phyloP scores from a whole-genome alignment of 2,329 filamentous ascomycete species.

The Fonsecaea nubica region DNA sequence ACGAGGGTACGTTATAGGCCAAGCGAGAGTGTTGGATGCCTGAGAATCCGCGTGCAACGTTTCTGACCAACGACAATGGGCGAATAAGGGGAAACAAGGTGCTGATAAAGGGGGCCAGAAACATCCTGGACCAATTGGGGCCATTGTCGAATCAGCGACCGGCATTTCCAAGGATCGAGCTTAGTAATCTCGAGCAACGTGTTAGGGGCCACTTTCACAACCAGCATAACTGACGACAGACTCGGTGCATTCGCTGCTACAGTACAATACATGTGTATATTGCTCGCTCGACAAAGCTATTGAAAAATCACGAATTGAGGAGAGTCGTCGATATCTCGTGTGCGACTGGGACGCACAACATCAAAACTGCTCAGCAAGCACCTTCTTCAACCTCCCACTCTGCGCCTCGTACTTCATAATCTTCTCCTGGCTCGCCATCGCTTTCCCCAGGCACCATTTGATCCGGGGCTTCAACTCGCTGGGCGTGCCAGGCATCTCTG shows the following conservation, averaged over 20 bases:
- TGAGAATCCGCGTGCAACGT: background rate
- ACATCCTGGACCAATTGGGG: background rate
- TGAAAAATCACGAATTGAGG: background rate
- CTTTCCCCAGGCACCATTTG: constrained; percentile 74
- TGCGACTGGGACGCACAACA: background rate
- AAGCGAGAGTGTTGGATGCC: background rate
- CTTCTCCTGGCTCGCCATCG: constrained; percentile 75
- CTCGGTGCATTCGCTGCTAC: too few species aligned
- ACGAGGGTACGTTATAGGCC: background rate
- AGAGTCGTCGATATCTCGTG: background rate
- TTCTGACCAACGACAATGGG: background rate
- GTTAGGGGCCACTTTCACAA: too few species aligned
- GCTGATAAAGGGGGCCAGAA: background rate
- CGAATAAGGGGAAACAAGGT: background rate
- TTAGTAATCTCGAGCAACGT: too few species aligned
- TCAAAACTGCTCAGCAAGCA: constrained; percentile 63
- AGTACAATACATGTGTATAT: too few species aligned
- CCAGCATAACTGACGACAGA: too few species aligned
- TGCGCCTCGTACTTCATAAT: constrained; percentile 76
- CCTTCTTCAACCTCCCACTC: constrained; percentile 73
- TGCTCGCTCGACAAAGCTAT: background rate
- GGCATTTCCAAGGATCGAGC: background rate
- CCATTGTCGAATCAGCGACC: background rate
- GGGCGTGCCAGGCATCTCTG: constrained; percentile 72
- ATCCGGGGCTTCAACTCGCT: constrained; percentile 70